Base-by-base conservation (phyloP, 768 basidiomycete genomes). In the Lentinus brumalis region DNA sequence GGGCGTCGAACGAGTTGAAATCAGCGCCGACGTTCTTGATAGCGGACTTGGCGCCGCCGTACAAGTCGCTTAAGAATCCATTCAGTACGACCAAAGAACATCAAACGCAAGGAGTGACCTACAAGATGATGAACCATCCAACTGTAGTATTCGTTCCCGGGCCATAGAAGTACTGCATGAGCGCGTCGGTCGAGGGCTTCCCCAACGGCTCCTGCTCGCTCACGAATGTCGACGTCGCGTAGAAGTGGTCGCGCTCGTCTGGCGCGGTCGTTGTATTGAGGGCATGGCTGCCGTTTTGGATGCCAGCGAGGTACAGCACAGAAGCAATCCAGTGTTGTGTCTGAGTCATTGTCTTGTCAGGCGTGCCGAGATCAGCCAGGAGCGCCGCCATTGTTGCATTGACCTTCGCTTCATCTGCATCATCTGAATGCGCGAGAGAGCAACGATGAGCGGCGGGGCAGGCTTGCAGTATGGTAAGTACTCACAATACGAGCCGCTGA, bases 1-100 rank as follows among this genome's bases (percentile, higher is more conserved):
- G 53, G 6, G 29, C 53, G 53, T 55, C 31, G 53, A 55, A 55
- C 41, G 53, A 5, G 41, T 45, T 55, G 42, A 31, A 46, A n/a
- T 55, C 53, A 3, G 53, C 41, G 9, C 15, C 5, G 26, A 7
- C 11, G 15, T 18, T n/a, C 16, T 29, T 44, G n/a, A 55, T 29
- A 9, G 32, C 44, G 14, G 53, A 55, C 26, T 55, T 21, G 3
- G 41, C 41, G 26, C 53, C 53, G 41, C 53, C 53, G 16, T 55
- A 55, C 26, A 55, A 30, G 31, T 55, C 53, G 26, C 52, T 53
- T 8, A 4, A 7, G 11, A 44, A 16, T 16, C 42, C 42, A 16
- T 7, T 49, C 5, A 29, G 26, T 11, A 35, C 6, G 35, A 35
- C 35, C 6, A 3, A 11, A 6, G 7, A 11, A 1, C 6, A 29